Evolutionary conservation across 306 rosid genomes (phyloP).

Genomic region (Casuarina glauca): DNA sequence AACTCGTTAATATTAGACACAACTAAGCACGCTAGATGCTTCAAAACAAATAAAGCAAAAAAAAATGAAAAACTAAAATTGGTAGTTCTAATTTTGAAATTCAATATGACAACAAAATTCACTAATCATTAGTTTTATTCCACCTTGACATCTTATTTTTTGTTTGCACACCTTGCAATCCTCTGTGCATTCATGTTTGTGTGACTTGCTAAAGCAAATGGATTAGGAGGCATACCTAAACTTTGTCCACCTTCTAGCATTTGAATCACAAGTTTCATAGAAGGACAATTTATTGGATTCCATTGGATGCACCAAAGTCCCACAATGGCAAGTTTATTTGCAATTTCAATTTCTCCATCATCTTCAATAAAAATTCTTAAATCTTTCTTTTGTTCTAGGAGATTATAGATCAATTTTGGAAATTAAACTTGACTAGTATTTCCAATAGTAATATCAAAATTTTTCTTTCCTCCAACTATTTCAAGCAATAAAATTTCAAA

Average conservation of each 20-base stretch:
- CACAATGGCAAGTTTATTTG: conserved; percentile 34
- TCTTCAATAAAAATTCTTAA: conserved; percentile 13
- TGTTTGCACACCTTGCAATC: not conserved
- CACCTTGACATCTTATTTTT: not conserved
- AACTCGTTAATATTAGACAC: too few species aligned
- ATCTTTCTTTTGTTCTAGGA: too few species aligned
- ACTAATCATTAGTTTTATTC: too few species aligned
- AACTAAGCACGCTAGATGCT: too few species aligned
- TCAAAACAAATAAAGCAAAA: too few species aligned
- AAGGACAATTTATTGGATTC: not conserved
- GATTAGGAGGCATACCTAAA: not conserved
- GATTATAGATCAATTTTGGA: conserved; percentile 19
- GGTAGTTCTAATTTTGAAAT: too few species aligned
- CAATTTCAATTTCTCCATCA: conserved; percentile 25
- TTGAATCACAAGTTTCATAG: not conserved
- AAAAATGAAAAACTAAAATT: too few species aligned
- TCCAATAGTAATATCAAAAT: not conserved
- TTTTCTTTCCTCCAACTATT: conserved; percentile 16
- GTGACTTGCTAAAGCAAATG: not conserved
- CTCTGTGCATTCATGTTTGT: not conserved
- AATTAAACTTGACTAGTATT: conserved; percentile 8
- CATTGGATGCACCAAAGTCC: conserved; percentile 29
- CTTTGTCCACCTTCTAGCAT: conserved; percentile 9
- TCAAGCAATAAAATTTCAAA: conserved; percentile 19
- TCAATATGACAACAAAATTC: too few species aligned